Evolutionary conservation across 169 alveolate genomes (phyloP), one percentile per base, ranked within the genome.

Genomic region (Cytauxzoon felis): DNA sequence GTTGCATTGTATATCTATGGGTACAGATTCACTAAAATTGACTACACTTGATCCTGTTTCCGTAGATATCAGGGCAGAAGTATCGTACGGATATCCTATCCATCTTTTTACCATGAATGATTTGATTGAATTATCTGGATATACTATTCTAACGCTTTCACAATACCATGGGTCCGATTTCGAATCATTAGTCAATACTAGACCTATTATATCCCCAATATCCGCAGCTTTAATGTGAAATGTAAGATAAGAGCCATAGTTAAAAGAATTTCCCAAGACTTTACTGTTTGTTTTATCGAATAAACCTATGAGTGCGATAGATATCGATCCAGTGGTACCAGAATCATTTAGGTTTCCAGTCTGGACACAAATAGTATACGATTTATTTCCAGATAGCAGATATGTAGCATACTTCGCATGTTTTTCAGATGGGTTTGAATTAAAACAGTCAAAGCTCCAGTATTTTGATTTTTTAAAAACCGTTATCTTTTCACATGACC

Each of bases 361-460:
- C 48, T 86, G 88, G 4, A 86, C 76, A 65, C 80, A 73, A 56
- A 86, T 78, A 45, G 82, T 81, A 71, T 86, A 86, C 19, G 64
- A 38, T 71, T 81, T 86, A 70, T 80, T 80, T 1, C 84, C 84
- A 45, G 84, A 73, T 5, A 73, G 63, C 13, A 73, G 72, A 54
- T 63, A 73, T 13, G 72, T 52, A 7, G 84, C 50, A 21, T 42
- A 33, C 51, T 83, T 71, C 38, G 71, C 91, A 5, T 47, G 80
- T 16, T 48, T 61, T 54, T 80, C 75, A 7, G 88, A 75, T n/a
- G 85, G 54, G 19, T 80, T 72, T 21, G 60, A 82, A 8, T 86
- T 93, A 4, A 78, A 71, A 29, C 96, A 92, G 69, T 90, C 93
- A 53, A 92, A 92, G 3, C 81, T 71, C 96, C 96, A 92, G 68